These are phyloP conservation scores for Suillus discolor DNA, from an alignment of 768 basidiomycete species.

Conservation along the genomic window DNA sequence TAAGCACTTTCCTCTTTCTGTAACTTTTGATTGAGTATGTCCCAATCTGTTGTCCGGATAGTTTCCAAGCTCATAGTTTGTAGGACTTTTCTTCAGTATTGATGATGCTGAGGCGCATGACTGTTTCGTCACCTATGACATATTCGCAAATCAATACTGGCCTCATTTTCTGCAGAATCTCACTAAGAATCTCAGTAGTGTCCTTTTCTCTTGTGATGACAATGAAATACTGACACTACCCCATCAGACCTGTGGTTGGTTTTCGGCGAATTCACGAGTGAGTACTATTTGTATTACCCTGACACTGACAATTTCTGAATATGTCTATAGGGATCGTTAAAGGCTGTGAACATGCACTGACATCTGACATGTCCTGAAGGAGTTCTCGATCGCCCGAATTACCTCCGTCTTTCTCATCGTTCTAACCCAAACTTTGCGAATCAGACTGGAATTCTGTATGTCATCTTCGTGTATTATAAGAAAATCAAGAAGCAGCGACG, in stretches of 20 bases:
- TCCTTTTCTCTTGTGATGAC: background rate
- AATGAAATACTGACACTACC: conserved; percentile 1
- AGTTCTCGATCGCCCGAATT: conserved; percentile 46
- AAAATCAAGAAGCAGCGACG: conserved; percentile 43
- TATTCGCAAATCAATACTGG: conserved; percentile 60
- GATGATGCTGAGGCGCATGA: conserved; percentile 21
- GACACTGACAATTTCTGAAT: background rate
- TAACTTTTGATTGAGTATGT: conserved; percentile 63
- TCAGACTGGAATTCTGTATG: conserved; percentile 50
- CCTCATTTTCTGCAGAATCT: conserved; percentile 52
- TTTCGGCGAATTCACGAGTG: conserved; percentile 67
- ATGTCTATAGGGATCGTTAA: conserved; percentile 53
- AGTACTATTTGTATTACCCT: conserved; percentile 10
- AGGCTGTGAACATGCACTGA: conserved; percentile 63
- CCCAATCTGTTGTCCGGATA: background rate
- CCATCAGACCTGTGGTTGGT: conserved; percentile 59
- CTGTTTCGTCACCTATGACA: conserved; percentile 43
- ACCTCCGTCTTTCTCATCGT: conserved; percentile 51
- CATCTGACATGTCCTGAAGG: conserved; percentile 34
- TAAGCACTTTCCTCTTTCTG: conserved; percentile 67
- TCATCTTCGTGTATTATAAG: conserved; percentile 53
- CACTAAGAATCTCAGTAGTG: conserved; percentile 54
- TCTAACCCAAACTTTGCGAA: conserved; percentile 56
- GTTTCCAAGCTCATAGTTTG: background rate
- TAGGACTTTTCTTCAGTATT: conserved; percentile 15